Percentiles rank a stretch among this genome's conserved stretches.
Conservation (phyloP, 2,329 filamentous ascomycete genomes). For the Aspergillus ochraceus region DNA sequence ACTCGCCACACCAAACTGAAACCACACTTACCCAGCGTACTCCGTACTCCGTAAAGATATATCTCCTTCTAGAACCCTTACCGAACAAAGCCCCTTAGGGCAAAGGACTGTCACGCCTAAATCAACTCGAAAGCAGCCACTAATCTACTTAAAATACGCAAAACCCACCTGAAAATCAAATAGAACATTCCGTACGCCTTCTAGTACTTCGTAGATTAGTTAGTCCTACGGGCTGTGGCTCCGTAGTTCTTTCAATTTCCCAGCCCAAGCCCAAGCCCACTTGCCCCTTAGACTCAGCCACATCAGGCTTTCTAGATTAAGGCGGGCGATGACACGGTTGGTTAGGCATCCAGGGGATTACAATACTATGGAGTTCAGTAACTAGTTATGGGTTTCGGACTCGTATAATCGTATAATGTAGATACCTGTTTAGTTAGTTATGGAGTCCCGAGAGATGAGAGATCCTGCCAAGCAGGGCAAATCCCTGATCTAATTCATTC, state of each 20-base stretch:
- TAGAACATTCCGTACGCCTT: not conserved
- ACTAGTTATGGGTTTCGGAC: too few species aligned
- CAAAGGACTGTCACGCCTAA: not conserved
- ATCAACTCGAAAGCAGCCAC: not conserved
- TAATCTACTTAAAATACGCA: not conserved
- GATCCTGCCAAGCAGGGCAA: too few species aligned
- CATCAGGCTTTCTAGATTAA: not conserved
- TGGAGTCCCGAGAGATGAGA: too few species aligned
- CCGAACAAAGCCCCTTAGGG: not conserved
- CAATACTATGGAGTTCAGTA: too few species aligned
- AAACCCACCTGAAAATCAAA: not conserved
- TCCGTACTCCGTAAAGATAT: not conserved
- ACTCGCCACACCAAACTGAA: not conserved
- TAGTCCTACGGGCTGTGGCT: too few species aligned
- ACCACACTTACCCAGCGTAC: not conserved
- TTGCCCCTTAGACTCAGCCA: not conserved
- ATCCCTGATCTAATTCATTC: too few species aligned
- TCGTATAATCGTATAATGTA: too few species aligned
- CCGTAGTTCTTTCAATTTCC: not conserved
- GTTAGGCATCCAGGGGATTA: too few species aligned
- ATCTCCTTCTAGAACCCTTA: too few species aligned
- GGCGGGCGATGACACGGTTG: too few species aligned
- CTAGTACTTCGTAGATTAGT: not conserved
- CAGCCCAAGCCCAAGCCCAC: not conserved
- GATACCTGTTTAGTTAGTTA: too few species aligned